Conservation (phyloP, 108 stramenopile species). For the Bacterosira constricta region DNA sequence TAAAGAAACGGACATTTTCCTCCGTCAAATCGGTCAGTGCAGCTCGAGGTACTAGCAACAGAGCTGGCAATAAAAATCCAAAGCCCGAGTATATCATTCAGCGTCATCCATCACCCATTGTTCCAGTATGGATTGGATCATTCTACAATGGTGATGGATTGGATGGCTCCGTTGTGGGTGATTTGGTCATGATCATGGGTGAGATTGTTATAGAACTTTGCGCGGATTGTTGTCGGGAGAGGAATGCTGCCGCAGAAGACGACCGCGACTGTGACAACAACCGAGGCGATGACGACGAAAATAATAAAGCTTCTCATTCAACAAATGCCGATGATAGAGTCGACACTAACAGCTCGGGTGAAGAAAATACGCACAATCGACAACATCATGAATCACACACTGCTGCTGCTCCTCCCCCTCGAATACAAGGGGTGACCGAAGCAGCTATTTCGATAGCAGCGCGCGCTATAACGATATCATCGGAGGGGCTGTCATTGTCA, state of each 20-base stretch:
- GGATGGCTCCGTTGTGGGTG: constrained; percentile 42
- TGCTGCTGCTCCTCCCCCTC: neutral
- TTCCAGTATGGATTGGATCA: constrained; percentile 51
- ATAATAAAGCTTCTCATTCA: neutral
- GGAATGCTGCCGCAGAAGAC: neutral
- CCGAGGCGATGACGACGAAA: neutral
- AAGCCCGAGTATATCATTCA: constrained; percentile 33
- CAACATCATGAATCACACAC: neutral
- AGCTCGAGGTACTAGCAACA: neutral
- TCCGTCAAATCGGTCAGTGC: neutral
- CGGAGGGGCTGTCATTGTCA: too few species aligned
- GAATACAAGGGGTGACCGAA: neutral
- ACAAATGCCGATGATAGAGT: neutral
- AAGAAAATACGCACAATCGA: too few species aligned
- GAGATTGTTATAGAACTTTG: constrained; percentile 49
- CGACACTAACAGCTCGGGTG: too few species aligned
- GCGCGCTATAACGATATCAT: neutral
- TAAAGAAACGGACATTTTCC: neutral
- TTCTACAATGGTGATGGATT: constrained; percentile 28
- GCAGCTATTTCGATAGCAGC: constrained; percentile 1
- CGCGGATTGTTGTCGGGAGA: constrained; percentile 4
- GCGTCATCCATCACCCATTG: constrained; percentile 42
- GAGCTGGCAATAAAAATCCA: neutral
- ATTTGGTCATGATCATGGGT: constrained; percentile 55
- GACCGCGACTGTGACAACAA: neutral